These are phyloP conservation scores for Neofusicoccum sp. DNA, from an alignment of 2,329 filamentous ascomycete species.

Conservation along the genomic window DNA sequence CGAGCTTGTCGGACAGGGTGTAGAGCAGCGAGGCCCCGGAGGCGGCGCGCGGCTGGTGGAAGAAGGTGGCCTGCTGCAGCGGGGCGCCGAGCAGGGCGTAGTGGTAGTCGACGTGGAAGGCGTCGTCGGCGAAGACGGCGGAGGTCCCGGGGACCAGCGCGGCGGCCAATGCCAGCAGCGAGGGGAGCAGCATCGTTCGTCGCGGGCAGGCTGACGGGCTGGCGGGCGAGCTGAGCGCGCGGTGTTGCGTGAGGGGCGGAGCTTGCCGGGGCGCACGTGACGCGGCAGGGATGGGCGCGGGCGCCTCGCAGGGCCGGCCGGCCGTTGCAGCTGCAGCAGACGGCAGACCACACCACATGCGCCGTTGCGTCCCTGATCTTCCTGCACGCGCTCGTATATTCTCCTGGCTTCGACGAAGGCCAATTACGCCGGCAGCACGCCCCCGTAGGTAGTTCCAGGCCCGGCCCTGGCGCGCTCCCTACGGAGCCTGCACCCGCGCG, in stretches of 20 bases:
- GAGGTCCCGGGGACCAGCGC: slow-evolving; percentile 54
- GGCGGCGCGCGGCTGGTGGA: slow-evolving; percentile 80
- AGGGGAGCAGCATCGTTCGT: slow-evolving; percentile 41
- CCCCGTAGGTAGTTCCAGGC: not conserved
- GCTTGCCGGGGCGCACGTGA: slow-evolving; percentile 16
- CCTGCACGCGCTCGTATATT: slow-evolving; percentile 10
- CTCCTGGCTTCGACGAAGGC: not conserved
- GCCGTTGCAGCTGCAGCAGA: slow-evolving; percentile 8
- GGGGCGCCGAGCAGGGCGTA: slow-evolving; percentile 85
- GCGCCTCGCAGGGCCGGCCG: not conserved
- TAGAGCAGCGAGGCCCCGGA: slow-evolving; percentile 90
- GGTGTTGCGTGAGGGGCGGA: slow-evolving; percentile 9
- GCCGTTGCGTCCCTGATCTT: slow-evolving; percentile 17
- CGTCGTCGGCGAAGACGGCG: slow-evolving; percentile 88
- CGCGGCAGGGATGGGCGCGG: not conserved
- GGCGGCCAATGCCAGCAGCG: slow-evolving; percentile 38
- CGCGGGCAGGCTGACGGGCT: slow-evolving; percentile 10
- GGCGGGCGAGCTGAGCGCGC: slow-evolving; percentile 8
- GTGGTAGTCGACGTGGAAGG: slow-evolving; percentile 90
- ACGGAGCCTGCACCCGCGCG: not conserved
- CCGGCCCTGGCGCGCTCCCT: not conserved
- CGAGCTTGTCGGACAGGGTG: slow-evolving; percentile 80
- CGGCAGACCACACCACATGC: slow-evolving; percentile 8
- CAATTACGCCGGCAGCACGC: slow-evolving; percentile 13
- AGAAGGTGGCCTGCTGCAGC: slow-evolving; percentile 84